Conservation (phyloP, 2,329 filamentous ascomycete genomes). For the Bipolaris oryzae region DNA sequence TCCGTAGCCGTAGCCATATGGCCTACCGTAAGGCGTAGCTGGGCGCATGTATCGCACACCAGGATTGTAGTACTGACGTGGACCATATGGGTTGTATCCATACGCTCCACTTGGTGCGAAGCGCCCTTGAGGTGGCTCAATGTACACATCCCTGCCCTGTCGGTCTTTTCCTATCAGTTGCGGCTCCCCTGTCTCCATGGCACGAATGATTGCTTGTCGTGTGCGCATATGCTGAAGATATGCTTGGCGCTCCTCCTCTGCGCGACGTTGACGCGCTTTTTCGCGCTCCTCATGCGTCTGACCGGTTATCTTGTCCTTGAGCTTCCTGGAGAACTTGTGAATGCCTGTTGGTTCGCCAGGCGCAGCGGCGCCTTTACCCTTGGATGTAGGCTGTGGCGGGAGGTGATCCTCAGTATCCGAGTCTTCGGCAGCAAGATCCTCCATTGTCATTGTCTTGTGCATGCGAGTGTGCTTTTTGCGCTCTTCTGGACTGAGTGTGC, state of each 20-base stretch:
- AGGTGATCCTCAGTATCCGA: conserved; percentile 40
- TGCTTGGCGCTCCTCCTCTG: conserved; percentile 57
- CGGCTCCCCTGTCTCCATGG: conserved; percentile 61
- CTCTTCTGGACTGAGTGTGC: conserved; percentile 56
- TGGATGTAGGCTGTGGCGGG: conserved; percentile 17
- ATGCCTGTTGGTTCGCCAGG: conserved; percentile 41
- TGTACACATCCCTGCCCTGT: conserved; percentile 62
- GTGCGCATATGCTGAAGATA: conserved; percentile 60
- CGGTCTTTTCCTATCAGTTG: conserved; percentile 62
- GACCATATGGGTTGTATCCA: conserved; percentile 55
- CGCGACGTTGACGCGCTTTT: conserved; percentile 53
- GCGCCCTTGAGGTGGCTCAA: conserved; percentile 58
- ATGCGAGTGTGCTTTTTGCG: conserved; percentile 54
- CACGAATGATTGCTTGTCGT: conserved; percentile 58
- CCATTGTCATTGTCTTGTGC: conserved; percentile 47
- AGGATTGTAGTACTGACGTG: conserved; percentile 55
- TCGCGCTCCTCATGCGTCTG: conserved; percentile 63
- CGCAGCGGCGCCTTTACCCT: conserved; percentile 8
- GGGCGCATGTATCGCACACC: conserved; percentile 59
- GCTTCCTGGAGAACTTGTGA: conserved; percentile 58
- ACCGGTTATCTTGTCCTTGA: conserved; percentile 65
- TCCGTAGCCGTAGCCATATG: conserved; percentile 47
- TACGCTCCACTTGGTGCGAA: conserved; percentile 40
- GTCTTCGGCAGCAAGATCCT: conserved; percentile 55
- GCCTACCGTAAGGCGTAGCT: conserved; percentile 53